Conservation (phyloP, 352 stramenopile genomes). For the Globisporangium emineosum region DNA sequence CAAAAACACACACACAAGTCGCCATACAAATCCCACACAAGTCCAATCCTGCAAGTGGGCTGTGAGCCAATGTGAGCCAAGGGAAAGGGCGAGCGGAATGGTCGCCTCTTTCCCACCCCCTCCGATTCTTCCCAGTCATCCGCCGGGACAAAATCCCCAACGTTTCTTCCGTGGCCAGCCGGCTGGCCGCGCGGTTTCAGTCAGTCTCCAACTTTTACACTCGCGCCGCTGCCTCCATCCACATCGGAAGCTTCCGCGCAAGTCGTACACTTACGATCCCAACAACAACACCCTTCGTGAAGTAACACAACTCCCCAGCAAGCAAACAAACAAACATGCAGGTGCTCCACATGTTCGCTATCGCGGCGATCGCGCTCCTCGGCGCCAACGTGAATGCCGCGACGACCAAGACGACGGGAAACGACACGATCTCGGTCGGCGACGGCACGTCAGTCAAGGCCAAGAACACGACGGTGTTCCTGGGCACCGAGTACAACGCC, state of each 20-base stretch:
- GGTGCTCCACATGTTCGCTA: constrained; percentile 7
- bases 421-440: constrained; percentile 54
- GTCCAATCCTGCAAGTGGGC: no score
- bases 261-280: constrained; percentile 9
- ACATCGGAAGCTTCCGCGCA: not conserved
- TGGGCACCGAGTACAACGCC: constrained; percentile 70
- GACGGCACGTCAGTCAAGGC: constrained; percentile 57
- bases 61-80: not conserved
- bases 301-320: not conserved
- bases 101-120: not conserved
- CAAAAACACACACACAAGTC: not conserved
- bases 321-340: constrained; percentile 12
- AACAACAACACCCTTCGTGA: not conserved
- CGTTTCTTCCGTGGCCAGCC: not conserved
- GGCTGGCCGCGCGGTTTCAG: not conserved
- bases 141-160: no score
- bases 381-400: not conserved
- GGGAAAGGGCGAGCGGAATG: not conserved
- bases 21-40: not conserved
- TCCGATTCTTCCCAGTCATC: not conserved
- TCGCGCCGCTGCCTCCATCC: constrained; percentile 1
- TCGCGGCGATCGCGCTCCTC: constrained; percentile 18
- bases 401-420: constrained; percentile 16
- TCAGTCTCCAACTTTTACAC: constrained; percentile 21
- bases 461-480: constrained; percentile 49